phyloP scores from a whole-genome alignment of 2,329 filamentous ascomycete species.

The Diaporthe humulicola region DNA sequence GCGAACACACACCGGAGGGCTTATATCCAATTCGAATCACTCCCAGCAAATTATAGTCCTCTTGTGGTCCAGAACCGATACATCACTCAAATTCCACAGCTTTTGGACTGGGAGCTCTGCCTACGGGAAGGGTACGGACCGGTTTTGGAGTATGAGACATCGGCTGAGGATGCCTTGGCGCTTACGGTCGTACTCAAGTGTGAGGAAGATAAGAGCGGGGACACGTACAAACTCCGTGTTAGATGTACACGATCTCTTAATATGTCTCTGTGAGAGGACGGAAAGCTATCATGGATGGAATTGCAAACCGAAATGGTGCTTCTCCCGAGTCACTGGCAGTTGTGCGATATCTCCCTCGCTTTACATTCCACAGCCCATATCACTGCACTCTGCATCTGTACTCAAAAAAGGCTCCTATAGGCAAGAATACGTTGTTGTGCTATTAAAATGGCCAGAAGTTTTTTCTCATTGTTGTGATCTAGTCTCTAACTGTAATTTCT shows the following conservation, averaged over 20 bases:
- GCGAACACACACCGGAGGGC: not conserved
- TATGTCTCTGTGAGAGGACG: not conserved
- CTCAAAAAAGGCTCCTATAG: too few species aligned
- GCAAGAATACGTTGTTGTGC: not conserved
- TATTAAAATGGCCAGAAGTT: not conserved
- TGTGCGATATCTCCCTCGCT: too few species aligned
- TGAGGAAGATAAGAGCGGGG: not conserved
- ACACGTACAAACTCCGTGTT: not conserved
- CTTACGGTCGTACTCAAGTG: not conserved
- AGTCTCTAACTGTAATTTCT: not conserved
- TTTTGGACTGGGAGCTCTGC: not conserved
- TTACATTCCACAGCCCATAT: too few species aligned
- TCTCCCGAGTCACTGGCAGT: too few species aligned
- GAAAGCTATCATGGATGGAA: too few species aligned
- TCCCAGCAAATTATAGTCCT: not conserved
- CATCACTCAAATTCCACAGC: not conserved
- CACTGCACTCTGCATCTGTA: too few species aligned
- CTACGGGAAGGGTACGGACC: not conserved
- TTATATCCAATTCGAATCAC: not conserved
- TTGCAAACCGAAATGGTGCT: too few species aligned
- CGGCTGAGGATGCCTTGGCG: not conserved
- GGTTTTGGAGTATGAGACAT: not conserved
- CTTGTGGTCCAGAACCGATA: constrained; percentile 1
- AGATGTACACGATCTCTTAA: not conserved
- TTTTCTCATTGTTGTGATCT: not conserved